Conservation (phyloP, 2,329 filamentous ascomycete species). For the Claviceps pusilla region DNA sequence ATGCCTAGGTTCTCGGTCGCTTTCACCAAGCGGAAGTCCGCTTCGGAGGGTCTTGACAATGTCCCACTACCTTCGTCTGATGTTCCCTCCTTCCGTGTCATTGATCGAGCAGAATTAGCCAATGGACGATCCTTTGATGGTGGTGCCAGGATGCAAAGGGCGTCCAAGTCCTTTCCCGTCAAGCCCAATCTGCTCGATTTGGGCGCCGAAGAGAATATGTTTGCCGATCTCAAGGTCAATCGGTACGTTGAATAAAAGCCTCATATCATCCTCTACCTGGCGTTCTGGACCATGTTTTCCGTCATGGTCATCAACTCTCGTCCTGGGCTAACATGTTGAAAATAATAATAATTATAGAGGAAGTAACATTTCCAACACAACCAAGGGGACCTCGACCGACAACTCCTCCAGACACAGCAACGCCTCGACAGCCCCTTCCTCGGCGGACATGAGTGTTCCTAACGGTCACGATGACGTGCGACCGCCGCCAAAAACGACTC, state of each 20-base stretch:
- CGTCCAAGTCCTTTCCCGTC: slow-evolving; percentile 20
- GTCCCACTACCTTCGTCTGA: slow-evolving; percentile 25
- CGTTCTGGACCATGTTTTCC: too few species aligned
- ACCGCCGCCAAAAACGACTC: slow-evolving; percentile 19
- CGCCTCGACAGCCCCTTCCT: slow-evolving; percentile 46
- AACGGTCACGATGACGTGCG: slow-evolving; percentile 16
- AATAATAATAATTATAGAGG: slow-evolving; percentile 23
- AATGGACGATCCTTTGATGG: slow-evolving; percentile 35
- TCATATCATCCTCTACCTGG: background rate
- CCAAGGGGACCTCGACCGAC: slow-evolving; percentile 43
- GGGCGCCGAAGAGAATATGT: slow-evolving; percentile 43
- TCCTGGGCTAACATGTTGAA: slow-evolving; percentile 21
- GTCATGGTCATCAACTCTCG: slow-evolving; percentile 1
- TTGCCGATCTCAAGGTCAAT: slow-evolving; percentile 38
- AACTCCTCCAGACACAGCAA: slow-evolving; percentile 48
- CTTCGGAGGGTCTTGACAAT: slow-evolving; percentile 40
- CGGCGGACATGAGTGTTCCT: slow-evolving; percentile 25
- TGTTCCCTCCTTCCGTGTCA: slow-evolving; percentile 42
- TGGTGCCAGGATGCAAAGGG: slow-evolving; percentile 27
- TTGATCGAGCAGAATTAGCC: slow-evolving; percentile 35
- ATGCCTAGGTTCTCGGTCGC: slow-evolving; percentile 49
- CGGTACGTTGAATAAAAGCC: slow-evolving; percentile 29
- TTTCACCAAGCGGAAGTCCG: slow-evolving; percentile 45
- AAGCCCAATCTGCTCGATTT: slow-evolving; percentile 23
- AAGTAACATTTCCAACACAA: slow-evolving; percentile 46